Percentiles rank a stretch among this genome's conserved stretches.
Conservation (phyloP, 2,329 filamentous ascomycete genomes). For the Cadophora malorum region DNA sequence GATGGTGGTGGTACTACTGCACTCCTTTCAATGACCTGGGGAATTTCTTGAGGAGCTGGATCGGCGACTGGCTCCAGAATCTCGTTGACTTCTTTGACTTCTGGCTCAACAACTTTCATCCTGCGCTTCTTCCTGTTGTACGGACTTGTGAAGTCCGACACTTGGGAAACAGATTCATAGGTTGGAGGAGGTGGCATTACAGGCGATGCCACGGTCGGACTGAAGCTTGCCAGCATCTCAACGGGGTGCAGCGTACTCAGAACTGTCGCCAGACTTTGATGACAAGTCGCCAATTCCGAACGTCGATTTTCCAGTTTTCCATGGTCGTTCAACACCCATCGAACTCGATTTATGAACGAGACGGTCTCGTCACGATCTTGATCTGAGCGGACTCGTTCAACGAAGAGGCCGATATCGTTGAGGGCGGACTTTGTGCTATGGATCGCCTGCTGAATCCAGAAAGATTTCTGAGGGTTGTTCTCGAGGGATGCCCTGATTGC, state of each 20-base stretch:
- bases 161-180: constrained; percentile 1
- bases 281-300: constrained; percentile 22
- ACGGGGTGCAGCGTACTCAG: constrained; percentile 18
- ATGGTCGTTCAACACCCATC: constrained; percentile 29
- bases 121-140: constrained; percentile 12
- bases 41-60: not conserved
- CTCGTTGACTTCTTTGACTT: not conserved
- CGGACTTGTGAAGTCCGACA: constrained; percentile 10
- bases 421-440: constrained; percentile 23
- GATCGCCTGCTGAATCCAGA: constrained; percentile 18
- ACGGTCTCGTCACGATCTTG: constrained; percentile 23
- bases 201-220: constrained; percentile 4
- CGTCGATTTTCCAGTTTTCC: constrained; percentile 26
- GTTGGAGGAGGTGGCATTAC: constrained; percentile 4
- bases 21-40: not conserved
- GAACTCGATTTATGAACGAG: constrained; percentile 23
- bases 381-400: constrained; percentile 25
- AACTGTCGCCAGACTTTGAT: constrained; percentile 26
- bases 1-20: not conserved
- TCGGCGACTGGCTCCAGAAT: not conserved
- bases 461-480: constrained; percentile 19
- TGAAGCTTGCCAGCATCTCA: constrained; percentile 18
- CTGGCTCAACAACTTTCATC: constrained; percentile 5
- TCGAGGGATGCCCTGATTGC: constrained; percentile 16
- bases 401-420: constrained; percentile 27